A percentile compares a stretch with the other conserved stretches of the same genome.
Evolutionary conservation across 202 grass and related monocot genomes (phyloP).

Genomic region (Saccharum hybrid): DNA sequence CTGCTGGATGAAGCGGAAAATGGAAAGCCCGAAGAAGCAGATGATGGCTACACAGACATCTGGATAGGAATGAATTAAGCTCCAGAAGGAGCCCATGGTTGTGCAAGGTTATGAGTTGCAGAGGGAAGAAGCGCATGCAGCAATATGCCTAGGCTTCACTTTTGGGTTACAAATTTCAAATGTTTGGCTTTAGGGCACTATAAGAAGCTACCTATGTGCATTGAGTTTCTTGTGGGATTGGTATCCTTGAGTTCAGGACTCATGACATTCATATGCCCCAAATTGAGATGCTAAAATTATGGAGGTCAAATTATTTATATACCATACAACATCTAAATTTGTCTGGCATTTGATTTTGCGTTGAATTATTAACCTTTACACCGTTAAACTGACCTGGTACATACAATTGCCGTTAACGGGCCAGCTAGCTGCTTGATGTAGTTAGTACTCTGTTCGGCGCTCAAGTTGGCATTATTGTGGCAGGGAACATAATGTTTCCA

Average conservation of each 20-base stretch:
- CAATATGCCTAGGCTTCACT: constrained; percentile 39
- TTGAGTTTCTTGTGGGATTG: constrained; percentile 34
- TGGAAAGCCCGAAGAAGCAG: constrained; percentile 49
- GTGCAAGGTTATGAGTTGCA: constrained; percentile 37
- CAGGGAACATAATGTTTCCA: not conserved
- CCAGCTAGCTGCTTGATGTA: not conserved
- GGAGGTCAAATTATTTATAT: constrained; percentile 22
- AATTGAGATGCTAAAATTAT: constrained; percentile 20
- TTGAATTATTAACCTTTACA: not conserved
- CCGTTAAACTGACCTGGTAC: not conserved
- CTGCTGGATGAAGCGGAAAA: constrained; percentile 41
- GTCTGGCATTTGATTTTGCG: constrained; percentile 3
- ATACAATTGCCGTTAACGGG: not conserved
- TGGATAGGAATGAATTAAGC: constrained; percentile 45
- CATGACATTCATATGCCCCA: constrained; percentile 51
- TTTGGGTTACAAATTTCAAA: constrained; percentile 33
- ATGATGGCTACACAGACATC: constrained; percentile 43
- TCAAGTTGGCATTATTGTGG: not conserved
- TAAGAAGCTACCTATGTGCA: constrained; percentile 37
- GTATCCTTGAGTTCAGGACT: constrained; percentile 40
- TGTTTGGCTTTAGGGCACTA: constrained; percentile 12
- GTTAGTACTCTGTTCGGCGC: not conserved
- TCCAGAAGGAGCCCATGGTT: constrained; percentile 47
- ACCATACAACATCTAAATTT: not conserved
- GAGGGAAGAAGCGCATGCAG: constrained; percentile 37